Base-by-base conservation (phyloP, 768 basidiomycete species). In the Hygrocybe coccinea region DNA sequence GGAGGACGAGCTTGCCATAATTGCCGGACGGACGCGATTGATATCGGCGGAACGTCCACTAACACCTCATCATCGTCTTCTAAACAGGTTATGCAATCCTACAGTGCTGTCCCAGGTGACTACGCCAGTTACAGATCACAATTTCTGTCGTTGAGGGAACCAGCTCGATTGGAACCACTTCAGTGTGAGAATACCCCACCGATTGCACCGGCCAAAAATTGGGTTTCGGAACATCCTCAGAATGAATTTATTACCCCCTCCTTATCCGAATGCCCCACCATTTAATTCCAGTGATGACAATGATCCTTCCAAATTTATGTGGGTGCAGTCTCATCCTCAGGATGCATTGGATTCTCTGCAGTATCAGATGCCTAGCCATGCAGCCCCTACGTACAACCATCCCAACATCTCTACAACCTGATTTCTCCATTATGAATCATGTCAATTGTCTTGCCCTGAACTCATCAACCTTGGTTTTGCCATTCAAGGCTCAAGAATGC, bases 1-100 rank as follows among this genome's bases (percentile, higher is more conserved):
- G 0, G 84, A 83, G 17, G 87, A 89, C 56, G 87, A 86, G 58
- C 72, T 89, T 3, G 74, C 80, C 0, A 85, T 89, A 43, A 84
- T 88, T 61, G 81, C 85, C 0, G 87, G 87, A 3, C 79, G 81
- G 56, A 85, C 81, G 0, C 75, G 81, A 8, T 79, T 89, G 38
- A 79, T 87, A 12, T 79, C 82, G 2, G 70, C 74, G 7, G 76
- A 77, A 60, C 70, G 64, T 54, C 19, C 60, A n/a, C n/a, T n/a
- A 54, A 57, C n/a, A 48, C 49, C 29, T 65, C 58, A 33, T 55
- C n/a, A 7, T 10, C 49, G 9, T 8, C 15, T 22, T 36, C 49
- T n/a, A n/a, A n/a, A n/a, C n/a, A n/a, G n/a, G n/a, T n/a, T 10
- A 21, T n/a, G 29, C 17, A 17, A 9, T 10, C 15, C 14, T 14